phyloP scores from a whole-genome alignment of 345 rosid genomes.

The Heritiera fomes region DNA sequence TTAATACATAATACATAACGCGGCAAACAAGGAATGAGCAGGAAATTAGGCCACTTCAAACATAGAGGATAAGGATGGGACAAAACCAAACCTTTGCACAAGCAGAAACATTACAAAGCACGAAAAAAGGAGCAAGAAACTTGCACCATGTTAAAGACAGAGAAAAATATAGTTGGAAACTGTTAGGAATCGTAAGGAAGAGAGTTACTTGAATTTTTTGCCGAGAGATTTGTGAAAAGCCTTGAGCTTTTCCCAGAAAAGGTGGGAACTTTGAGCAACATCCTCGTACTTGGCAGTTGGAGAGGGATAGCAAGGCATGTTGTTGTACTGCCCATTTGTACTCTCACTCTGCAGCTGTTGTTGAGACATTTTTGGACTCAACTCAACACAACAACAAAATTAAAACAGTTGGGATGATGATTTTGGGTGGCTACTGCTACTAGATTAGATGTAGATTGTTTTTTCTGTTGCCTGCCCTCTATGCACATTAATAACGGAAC shows the following conservation, averaged over 20 bases:
- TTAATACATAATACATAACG: too few species aligned
- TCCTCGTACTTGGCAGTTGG: conserved; percentile 53
- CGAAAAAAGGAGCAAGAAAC: neutral
- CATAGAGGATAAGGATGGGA: neutral
- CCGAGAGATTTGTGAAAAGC: conserved; percentile 51
- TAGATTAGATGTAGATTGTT: neutral
- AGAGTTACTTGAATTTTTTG: conserved; percentile 56
- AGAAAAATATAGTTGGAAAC: too few species aligned
- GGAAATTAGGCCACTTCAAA: neutral
- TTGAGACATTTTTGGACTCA: conserved; percentile 24
- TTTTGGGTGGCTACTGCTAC: neutral
- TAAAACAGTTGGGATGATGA: neutral
- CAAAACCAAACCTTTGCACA: neutral
- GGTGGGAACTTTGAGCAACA: conserved; percentile 55
- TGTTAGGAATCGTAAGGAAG: neutral
- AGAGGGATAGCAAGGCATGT: conserved; percentile 41
- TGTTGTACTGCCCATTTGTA: conserved; percentile 40
- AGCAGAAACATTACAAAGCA: neutral
- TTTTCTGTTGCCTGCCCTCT: neutral
- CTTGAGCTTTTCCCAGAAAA: conserved; percentile 73
- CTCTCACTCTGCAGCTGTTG: conserved; percentile 33
- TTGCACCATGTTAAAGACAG: neutral
- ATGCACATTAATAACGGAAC: neutral
- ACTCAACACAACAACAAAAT: neutral
- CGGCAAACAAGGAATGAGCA: too few species aligned